Conservation (phyloP, 2,329 filamentous ascomycete species). For the Xylariales sp. region DNA sequence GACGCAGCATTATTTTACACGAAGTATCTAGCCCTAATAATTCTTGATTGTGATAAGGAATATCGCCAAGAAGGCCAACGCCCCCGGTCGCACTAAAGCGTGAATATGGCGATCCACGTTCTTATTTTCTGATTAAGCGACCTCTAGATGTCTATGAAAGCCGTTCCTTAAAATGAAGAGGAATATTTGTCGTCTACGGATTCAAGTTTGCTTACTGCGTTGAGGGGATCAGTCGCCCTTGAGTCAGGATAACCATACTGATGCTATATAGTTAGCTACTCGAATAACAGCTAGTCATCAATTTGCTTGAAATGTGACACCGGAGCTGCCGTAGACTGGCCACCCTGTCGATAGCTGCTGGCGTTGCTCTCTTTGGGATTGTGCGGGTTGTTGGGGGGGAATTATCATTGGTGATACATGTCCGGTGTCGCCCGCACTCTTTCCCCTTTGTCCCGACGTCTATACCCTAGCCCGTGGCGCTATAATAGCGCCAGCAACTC, state of each 20-base stretch:
- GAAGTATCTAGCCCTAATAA: background rate
- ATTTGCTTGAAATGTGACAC: background rate
- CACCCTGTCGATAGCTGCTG: background rate
- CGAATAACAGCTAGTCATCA: background rate
- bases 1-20: background rate
- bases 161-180: background rate
- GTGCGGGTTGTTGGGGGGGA: background rate
- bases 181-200: background rate
- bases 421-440: background rate
- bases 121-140: background rate
- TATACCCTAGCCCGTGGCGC: constrained; percentile 5
- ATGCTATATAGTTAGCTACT: constrained; percentile 10
- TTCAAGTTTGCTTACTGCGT: background rate
- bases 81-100: background rate
- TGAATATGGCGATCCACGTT: background rate
- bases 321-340: background rate
- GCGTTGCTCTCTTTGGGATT: background rate
- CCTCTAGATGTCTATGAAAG: background rate
- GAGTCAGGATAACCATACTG: background rate
- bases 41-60: background rate
- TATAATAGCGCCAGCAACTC: constrained; percentile 1
- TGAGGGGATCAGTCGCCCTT: background rate
- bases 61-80: background rate
- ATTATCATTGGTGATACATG: background rate
- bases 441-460: constrained; percentile 63